Percentiles rank a stretch among this genome's conserved stretches.
Evolutionary conservation across 2,329 filamentous ascomycete genomes (phyloP).

Genomic region (Seiridium unicorne): DNA sequence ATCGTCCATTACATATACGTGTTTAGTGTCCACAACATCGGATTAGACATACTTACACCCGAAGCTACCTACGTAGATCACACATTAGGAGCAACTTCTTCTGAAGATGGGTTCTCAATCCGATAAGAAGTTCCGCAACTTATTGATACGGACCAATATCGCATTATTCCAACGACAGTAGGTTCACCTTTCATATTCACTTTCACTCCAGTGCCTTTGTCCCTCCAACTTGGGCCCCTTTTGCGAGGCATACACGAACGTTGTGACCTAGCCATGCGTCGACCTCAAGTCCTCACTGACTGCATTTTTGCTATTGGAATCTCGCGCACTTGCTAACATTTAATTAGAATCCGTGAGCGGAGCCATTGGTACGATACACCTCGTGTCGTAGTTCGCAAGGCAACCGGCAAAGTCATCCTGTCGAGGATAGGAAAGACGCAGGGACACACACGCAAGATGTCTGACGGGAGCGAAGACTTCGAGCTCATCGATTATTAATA

Average conservation of each 20-base stretch:
- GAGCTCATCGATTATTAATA: background rate
- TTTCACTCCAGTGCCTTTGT: too few relatives aligned
- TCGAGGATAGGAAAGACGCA: slow-evolving; percentile 20
- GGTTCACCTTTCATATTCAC: slow-evolving; percentile 18
- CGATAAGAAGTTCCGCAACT: slow-evolving; percentile 34
- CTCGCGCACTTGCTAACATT: background rate
- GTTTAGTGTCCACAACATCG: too few relatives aligned
- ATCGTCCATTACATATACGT: too few relatives aligned
- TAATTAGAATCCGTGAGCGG: slow-evolving; percentile 22
- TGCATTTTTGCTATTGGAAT: too few relatives aligned
- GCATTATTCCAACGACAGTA: slow-evolving; percentile 47
- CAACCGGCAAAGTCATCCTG: slow-evolving; percentile 23
- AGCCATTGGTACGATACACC: slow-evolving; percentile 25
- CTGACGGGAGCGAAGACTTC: slow-evolving; percentile 9
- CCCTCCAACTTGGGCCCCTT: too few relatives aligned
- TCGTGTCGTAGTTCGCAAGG: slow-evolving; percentile 24
- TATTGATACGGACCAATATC: slow-evolving; percentile 45
- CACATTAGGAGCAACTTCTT: background rate
- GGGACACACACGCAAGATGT: slow-evolving; percentile 8
- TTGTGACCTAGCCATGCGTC: too few relatives aligned
- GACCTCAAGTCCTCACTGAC: too few relatives aligned
- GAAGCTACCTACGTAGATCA: too few relatives aligned
- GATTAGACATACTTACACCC: too few relatives aligned
- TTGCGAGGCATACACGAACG: too few relatives aligned
- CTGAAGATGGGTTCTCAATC: slow-evolving; percentile 7